Base-by-base conservation (phyloP, 306 rosid genomes). In the Sophora flavescens region DNA sequence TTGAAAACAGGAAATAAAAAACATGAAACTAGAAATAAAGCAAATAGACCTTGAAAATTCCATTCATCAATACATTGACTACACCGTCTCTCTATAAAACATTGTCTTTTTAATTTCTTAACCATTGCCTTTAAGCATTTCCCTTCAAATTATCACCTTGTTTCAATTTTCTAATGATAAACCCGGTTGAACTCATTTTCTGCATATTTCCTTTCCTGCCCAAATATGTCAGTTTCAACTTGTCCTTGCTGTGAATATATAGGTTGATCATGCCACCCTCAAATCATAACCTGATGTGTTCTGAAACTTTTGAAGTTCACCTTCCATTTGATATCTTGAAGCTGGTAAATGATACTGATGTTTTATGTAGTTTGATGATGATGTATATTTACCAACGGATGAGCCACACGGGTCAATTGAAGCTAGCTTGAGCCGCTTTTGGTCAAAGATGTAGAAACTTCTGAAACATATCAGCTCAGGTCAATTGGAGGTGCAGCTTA, bases 401-500 rank as follows among this genome's bases (percentile, higher is more conserved):
- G 97, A 95, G 85, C 97, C 99, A 2, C 97, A 90, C 63, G 97
- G 99, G 50, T 89, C 99, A 32, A 92, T 95, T 72, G 82, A 95
- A 89, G 97, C 99, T 51, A 92, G 81, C 86, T 81, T 92, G 83
- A 87, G 90, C 86, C 93, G 96, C 62, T 53, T 66, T 83, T 56
- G 84, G 81, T 92, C 99, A 44, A 95, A 87, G 91, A 72, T 92
- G 87, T 95, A 83, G 81, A 77, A 61, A 16, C 84, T 53, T 8
- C 68, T 33, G 36, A 48, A 72, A 30, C 73, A 74, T 35, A 62
- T 15, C 14, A 72, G 83, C 22, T 47, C 68, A 18, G 75, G 51
- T 75, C 72, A 12, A 16, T 44, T 62, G 47, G 45, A 30, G 38
- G 18, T 52, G 77, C 70, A 59, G 69, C 82, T 44, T 59, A 61